Evolutionary conservation across 768 basidiomycete species (phyloP).

Genomic region (Leucocoprinus sp.): DNA sequence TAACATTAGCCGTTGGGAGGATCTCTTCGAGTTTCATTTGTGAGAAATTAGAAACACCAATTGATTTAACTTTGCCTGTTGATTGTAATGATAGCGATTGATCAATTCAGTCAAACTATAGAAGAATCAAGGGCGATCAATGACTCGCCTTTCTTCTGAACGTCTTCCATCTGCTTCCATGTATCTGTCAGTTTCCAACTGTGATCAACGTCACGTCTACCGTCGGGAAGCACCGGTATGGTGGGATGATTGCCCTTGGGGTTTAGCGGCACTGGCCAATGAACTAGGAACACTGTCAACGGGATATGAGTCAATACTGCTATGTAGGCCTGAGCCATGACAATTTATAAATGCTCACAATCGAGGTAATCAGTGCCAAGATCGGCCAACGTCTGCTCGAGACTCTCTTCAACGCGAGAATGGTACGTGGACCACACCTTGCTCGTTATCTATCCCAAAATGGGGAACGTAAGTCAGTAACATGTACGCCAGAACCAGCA

Average conservation of each 20-base stretch:
- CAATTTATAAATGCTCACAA: slow-evolving; percentile 31
- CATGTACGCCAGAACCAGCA: neutral
- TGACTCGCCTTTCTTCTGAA: slow-evolving; percentile 50
- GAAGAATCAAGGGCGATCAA: neutral
- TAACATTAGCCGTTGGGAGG: slow-evolving; percentile 54
- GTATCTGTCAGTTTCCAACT: slow-evolving; percentile 64
- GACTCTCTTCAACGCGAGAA: slow-evolving; percentile 59
- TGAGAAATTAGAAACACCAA: slow-evolving; percentile 76
- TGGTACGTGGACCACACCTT: slow-evolving; percentile 68
- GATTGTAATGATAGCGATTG: neutral
- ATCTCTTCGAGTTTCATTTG: slow-evolving; percentile 61
- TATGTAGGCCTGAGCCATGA: slow-evolving; percentile 11
- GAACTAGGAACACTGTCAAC: slow-evolving; percentile 52
- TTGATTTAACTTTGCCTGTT: slow-evolving; percentile 54
- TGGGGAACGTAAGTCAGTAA: neutral
- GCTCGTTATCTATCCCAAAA: slow-evolving; percentile 50
- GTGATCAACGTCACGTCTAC: slow-evolving; percentile 59
- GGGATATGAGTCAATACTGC: slow-evolving; percentile 11
- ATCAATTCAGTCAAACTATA: neutral
- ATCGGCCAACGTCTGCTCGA: slow-evolving; percentile 68
- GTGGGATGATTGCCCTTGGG: slow-evolving; percentile 55
- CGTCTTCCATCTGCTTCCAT: slow-evolving; percentile 78
- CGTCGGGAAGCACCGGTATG: slow-evolving; percentile 52
- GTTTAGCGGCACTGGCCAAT: slow-evolving; percentile 78
- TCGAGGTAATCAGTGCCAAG: slow-evolving; percentile 86